These are phyloP conservation scores for Talinum fruticosum DNA, from an alignment of 148 eudicot species.

Conservation along the genomic window DNA sequence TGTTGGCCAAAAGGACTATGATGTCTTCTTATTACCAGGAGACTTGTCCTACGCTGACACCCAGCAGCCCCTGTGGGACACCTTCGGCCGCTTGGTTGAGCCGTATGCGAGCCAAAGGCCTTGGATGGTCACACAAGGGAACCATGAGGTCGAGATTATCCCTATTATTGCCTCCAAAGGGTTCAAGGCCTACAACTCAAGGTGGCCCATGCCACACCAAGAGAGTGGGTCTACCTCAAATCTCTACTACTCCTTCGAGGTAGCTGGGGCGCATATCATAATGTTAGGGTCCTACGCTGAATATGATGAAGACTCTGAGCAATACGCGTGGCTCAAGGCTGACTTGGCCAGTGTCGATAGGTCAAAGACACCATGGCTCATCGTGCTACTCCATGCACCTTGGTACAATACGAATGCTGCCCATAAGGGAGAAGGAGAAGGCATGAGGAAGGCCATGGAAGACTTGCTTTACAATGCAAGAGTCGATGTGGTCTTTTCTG, in stretches of 20 bases:
- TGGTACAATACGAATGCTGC: slow-evolving; percentile 63
- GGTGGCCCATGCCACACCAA: slow-evolving; percentile 69
- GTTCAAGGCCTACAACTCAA: slow-evolving; percentile 63
- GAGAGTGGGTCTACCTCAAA: slow-evolving; percentile 64
- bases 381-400: slow-evolving; percentile 55
- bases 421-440: slow-evolving; percentile 64
- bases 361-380: slow-evolving; percentile 51
- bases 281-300: slow-evolving; percentile 76
- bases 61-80: slow-evolving; percentile 76
- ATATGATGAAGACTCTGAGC: slow-evolving; percentile 47
- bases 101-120: slow-evolving; percentile 66
- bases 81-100: slow-evolving; percentile 69
- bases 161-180: slow-evolving; percentile 41
- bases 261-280: slow-evolving; percentile 49
- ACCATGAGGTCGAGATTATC: slow-evolving; percentile 65
- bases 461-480: slow-evolving; percentile 44
- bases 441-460: slow-evolving; percentile 66
- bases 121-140: slow-evolving; percentile 80
- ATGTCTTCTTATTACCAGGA: slow-evolving; percentile 60
- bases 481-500: slow-evolving; percentile 55
- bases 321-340: slow-evolving; percentile 50
- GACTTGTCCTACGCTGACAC: slow-evolving; percentile 74
- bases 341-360: slow-evolving; percentile 51
- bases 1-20: slow-evolving; percentile 47
- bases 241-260: slow-evolving; percentile 72